Base-by-base conservation (phyloP, 495 filamentous ascomycete genomes). In the Xylaria castorea region DNA sequence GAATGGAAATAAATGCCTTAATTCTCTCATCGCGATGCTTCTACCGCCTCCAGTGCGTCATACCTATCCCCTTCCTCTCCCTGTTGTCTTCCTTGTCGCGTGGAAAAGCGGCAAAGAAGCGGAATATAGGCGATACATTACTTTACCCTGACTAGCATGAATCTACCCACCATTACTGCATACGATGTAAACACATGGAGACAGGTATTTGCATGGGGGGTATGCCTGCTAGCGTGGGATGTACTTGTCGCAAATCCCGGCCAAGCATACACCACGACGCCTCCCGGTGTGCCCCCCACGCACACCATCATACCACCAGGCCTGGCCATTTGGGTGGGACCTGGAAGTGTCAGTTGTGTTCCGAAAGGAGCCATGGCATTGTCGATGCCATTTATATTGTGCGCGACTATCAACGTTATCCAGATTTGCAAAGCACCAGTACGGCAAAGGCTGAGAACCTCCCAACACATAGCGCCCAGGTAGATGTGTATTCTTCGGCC, bases 401-500 rank as follows among this genome's bases (percentile, higher is more conserved):
- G 60, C 60, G 34, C 65, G 12, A 48, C 38, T 66, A 66, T 66
- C 66, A 32, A 32, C 63, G 42, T 27, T 40, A 61, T 38, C 53
- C 12, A 57, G 58, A 38, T 38, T 61, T 61, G 58, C 61, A 64
- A 9, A 30, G n/a, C 38, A 44, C 38, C 30, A 30, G 11, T 25
- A 16, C 61, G 22, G 61, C 44, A 64, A 25, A 42, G 61, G 61
- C 61, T 44, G 38, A 63, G 18, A 12, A 27, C 50, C 50, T 68
- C 11, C 66, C 64, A 53, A 38, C 64, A 36, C 36, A 53, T 34
- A 30, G 65, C 48, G 38, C 48, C 40, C 25, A 57, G 50, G 36
- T 27, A 50, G 66, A 68, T 68, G 34, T 55, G 38, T 57, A 55
- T 68, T 68, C n/a, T 68, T 68, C 66, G 66, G 66, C 50, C 66